Percentiles rank a stretch among this genome's conserved stretches.
Evolutionary conservation across 352 stramenopile species (phyloP).

Genomic region (Globisporangium perplexum): DNA sequence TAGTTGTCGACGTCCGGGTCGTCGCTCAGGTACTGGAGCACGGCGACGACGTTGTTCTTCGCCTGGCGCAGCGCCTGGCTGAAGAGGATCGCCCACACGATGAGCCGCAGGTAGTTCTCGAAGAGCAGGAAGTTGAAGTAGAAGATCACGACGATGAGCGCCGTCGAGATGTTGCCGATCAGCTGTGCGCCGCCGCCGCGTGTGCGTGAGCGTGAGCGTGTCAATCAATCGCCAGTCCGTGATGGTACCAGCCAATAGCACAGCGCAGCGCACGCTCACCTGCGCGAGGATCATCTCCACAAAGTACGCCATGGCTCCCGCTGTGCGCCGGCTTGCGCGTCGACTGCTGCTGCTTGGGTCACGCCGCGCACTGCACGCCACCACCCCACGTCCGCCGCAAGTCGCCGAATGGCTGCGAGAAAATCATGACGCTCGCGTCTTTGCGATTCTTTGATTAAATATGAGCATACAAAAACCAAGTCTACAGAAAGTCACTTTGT

Average conservation of each 20-base stretch:
- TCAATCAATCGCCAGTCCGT: constrained; percentile 1
- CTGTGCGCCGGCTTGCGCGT: constrained; percentile 8
- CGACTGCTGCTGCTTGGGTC: not conserved
- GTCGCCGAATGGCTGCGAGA: not conserved
- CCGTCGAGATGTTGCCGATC: constrained; percentile 85
- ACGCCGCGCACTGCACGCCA: not conserved
- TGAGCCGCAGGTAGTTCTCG: constrained; percentile 84
- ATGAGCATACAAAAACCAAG: not conserved
- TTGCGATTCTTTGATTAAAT: not conserved
- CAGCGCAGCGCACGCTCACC: constrained; percentile 25
- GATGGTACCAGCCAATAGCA: too few species aligned
- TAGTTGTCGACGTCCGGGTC: constrained; percentile 67
- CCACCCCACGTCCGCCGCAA: not conserved
- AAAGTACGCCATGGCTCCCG: constrained; percentile 60
- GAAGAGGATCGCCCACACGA: constrained; percentile 85
- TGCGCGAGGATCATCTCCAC: constrained; percentile 82
- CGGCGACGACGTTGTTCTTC: constrained; percentile 80
- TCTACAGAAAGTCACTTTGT: not conserved
- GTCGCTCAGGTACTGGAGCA: constrained; percentile 83
- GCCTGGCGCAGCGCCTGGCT: constrained; percentile 80
- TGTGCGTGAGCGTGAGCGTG: not conserved
- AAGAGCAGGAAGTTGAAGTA: constrained; percentile 91
- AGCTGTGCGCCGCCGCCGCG: constrained; percentile 34
- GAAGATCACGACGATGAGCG: constrained; percentile 78
- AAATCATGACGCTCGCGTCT: not conserved